Evolutionary conservation across 202 grass and related monocot genomes (phyloP), one percentile per base, ranked within the genome.

Genomic region (Alloteropsis angusta): DNA sequence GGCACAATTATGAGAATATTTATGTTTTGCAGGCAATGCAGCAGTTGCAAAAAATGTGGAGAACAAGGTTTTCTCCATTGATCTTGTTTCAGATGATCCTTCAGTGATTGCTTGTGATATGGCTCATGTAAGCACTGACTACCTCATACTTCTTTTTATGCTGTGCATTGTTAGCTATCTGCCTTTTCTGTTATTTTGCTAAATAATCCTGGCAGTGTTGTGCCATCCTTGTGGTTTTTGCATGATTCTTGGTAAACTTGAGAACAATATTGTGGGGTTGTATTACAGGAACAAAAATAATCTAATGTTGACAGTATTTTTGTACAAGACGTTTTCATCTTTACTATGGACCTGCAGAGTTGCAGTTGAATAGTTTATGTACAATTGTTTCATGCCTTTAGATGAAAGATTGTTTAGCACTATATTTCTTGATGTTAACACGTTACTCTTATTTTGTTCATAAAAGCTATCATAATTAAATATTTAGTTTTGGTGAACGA

Each of bases 41-140:
- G 79, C 83, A 65, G 77, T 98, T 63, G 85, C 89, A 53, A 98
- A 89, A 90, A 98, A 83, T 83, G 85, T 98, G 71, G 87, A 98
- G 83, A 98, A 98, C 61, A 95, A 93, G 81, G 95, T 98, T 53
- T 94, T 94, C 67, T 95, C 95, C 65, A 89, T 98, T 18, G 95
- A 98, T 80, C 89, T 98, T 74, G 89, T 98, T 88, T 90, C 95
- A 69, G 87, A 90, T 3, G 84, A 94, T 60, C 89, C 92, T 84
- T 94, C 82, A 44, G 92, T 98, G 69, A 95, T 98, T 16, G 85
- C 87, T 81, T 95, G 95, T 80, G 95, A 98, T 75, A 98, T 98
- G 95, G 88, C 95, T 93, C 92, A 94, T 83, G 95, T 94, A 95
- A 90, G 91, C 58, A 83, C 53, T 49, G 26, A 18, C 56, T 14